Evolutionary conservation across 108 stramenopile species (phyloP), one percentile per base, ranked within the genome.

Genomic region (Cylindrotheca fusiformis): DNA sequence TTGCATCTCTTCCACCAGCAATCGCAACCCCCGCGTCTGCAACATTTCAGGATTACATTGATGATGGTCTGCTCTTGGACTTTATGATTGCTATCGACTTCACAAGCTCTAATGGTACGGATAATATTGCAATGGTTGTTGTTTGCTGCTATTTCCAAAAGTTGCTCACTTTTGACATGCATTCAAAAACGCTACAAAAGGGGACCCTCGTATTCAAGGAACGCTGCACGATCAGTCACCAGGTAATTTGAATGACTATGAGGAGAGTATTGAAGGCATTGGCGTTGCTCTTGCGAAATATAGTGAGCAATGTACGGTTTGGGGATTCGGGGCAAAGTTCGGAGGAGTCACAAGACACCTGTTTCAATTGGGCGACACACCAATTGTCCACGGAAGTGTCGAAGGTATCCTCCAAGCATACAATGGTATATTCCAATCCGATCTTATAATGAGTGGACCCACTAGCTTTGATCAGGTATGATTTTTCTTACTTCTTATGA

Each of bases 271-370:
- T 19, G 53, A 49, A 20, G 60, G 75, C 8, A 70, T 93, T 54
- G 87, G 83, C 2, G 49, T 23, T 47, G 71, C 82, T 12, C 46
- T 93, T 25, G 73, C 71, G 29, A 56, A 50, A 20, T 82, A 75
- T 63, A 72, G 72, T 65, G 60, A 85, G 67, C 56, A 67, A 28
- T 86, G 70, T 36, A 70, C 78, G 22, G 84, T 90, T 0, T 92
- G 77, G 72, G 95, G 95, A 1, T 94, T 93, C 60, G 95, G 95
- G 19, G 90, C 87, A 29, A 92, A 91, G 58, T 77, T 74, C 56
- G 81, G 67, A 23, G 82, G 80, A 26, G 65, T 30, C 30, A 63
- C 76, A 23, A 79, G 74, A 4, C 87, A 84, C 65, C 69, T 84
- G 31, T 88, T 88, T 62, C 81, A 80, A 64, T 80, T 72, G 29